Evolutionary conservation across 208 protist genomes (phyloP), one percentile per base, ranked within the genome.

Genomic region (Jaenimonas drosophilae): DNA sequence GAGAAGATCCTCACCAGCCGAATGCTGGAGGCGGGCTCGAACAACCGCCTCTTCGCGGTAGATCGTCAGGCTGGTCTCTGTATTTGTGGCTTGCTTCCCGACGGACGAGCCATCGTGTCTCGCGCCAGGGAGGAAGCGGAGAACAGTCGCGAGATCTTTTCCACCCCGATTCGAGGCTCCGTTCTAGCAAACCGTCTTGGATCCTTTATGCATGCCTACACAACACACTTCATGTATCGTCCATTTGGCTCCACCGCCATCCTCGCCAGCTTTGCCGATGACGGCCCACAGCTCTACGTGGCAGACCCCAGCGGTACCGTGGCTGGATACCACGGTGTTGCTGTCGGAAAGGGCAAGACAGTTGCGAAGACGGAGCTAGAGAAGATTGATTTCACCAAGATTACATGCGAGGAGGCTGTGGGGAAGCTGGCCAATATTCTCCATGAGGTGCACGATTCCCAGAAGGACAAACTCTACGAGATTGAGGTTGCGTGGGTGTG

Each of bases 311-410:
- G 96, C 34, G 96, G 96, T 41, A 86, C 80, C 23, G 76, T 88
- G n/a, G 79, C 74, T 32, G 93, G 94, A 3, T 99, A 98, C 77
- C 96, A 90, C 60, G 97, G 79, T 14, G 67, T 88, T 37, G 96
- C 97, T 11, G 67, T 98, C n/a, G 98, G 98, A 16, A 99, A 99
- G 67, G 95, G 78, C 12, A 98, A 97, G 70, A 93, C 95, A 33
- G 77, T 96, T 6, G 97, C 97, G n/a, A 98, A 98, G 60, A 97
- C 95, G 23, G 97, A 98, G 71, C 57, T 99, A 11, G 97, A 99
- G 83, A 99, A 99, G 66, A 64, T 99, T 19, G 79, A 98, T 48
- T 94, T 98, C 33, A 33, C 48, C 7, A 86, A 75, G 33, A 59
- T 98, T 28, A 98, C 95, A 1, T 91, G 80, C 44, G 61, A 70